These are phyloP conservation scores for Cystobasidium tubakii DNA, from an alignment of 768 basidiomycete species.

Conservation along the genomic window DNA sequence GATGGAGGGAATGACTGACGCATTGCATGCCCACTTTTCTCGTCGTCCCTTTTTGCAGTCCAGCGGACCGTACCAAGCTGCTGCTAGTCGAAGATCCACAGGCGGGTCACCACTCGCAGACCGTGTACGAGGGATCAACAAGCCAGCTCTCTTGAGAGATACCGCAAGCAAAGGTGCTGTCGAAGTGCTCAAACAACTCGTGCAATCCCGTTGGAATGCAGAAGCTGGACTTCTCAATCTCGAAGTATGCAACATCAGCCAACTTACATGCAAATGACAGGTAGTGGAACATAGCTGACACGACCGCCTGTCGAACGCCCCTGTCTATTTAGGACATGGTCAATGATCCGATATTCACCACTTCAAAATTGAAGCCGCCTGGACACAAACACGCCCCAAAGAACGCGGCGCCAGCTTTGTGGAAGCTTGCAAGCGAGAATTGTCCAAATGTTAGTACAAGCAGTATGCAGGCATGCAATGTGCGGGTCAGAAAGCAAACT, in stretches of 20 bases:
- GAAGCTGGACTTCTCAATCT: constrained; percentile 69
- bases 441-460: constrained; percentile 60
- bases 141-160: constrained; percentile 20
- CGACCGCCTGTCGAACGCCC: not conserved
- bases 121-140: constrained; percentile 17
- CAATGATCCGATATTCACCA: constrained; percentile 69
- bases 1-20: not conserved
- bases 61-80: constrained; percentile 3
- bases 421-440: constrained; percentile 75
- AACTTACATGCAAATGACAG: not conserved
- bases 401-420: constrained; percentile 65
- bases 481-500: not conserved
- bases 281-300: not conserved
- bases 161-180: constrained; percentile 47
- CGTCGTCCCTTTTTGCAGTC: not conserved
- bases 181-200: constrained; percentile 70
- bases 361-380: constrained; percentile 65
- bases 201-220: constrained; percentile 66
- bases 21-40: not conserved
- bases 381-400: constrained; percentile 61
- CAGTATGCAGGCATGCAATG: not conserved
- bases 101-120: not conserved
- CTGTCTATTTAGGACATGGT: constrained; percentile 60
- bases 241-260: constrained; percentile 57
- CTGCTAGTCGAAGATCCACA: not conserved